Evolutionary conservation across 371 early-diverging fungal genomes (phyloP), one percentile per base, ranked within the genome.

Genomic region (Dichotomocladium elegans): DNA sequence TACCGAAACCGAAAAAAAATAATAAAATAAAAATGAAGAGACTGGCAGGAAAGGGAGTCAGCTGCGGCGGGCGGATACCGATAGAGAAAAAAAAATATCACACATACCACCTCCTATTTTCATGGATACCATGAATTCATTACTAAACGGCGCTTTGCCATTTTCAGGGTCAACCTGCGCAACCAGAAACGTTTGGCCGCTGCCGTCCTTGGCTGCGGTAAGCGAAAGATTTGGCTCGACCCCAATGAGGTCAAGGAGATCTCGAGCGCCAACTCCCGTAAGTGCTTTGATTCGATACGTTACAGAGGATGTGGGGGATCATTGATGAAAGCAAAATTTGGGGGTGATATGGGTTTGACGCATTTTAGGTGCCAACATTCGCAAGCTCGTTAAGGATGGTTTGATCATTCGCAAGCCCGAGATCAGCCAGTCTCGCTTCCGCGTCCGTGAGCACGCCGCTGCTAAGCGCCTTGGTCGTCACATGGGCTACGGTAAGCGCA

Each of bases 181-280:
- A 85, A 79, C 72, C 94, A 94, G 86, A 94, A 95, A 85, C 92
- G 98, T 72, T 79, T 99, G 63, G 99, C 99, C 60, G 89, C 98
- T 60, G 87, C 92, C 79, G 95, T 99, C 73, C 87, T 99, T 72
- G 92, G 92, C 78, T 98, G 98, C 83, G 99, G 99, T 71, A 77
- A 96, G 87, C 83, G 96, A 73, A 99, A 99, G 88, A 86, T 99
- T 69, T 99, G 99, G 99, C 81, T 99, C 42, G 99, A 99, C 83
- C 99, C 99, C 64, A 93, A 92, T 72, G 99, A 99, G 83, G 84
- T 83, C 70, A 88, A 85, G 61, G 95, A 94, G 77, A 92, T 99
- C 75, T 80, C 92, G 70, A 94, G 89, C 67, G 99, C 99, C 82
- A 95, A 95, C 84, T 97, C 98, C 63, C 91, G 98, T 86, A 87